phyloP scores from a whole-genome alignment of 2,329 filamentous ascomycete genomes.

The Fusarium lateritium region DNA sequence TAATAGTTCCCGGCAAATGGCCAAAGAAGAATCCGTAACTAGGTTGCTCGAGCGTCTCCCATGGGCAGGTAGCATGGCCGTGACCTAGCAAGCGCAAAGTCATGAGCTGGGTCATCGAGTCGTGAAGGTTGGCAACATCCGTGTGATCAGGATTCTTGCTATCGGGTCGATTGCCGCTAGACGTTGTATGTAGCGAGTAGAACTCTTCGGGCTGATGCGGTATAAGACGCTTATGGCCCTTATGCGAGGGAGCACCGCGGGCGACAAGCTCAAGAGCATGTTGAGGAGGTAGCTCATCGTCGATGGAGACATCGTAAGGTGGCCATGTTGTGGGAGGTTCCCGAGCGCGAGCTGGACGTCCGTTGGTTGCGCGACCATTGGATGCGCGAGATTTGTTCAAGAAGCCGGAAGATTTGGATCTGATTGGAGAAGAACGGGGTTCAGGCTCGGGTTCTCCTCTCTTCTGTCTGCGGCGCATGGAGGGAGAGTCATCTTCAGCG shows the following conservation, averaged over 20 bases:
- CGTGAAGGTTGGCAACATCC: constrained; percentile 66
- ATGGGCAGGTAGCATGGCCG: constrained; percentile 65
- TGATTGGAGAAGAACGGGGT: constrained; percentile 33
- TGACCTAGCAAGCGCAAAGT: constrained; percentile 65
- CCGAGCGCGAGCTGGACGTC: constrained; percentile 34
- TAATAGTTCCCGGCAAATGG: constrained; percentile 76
- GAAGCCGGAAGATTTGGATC: constrained; percentile 34
- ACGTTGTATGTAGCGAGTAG: constrained; percentile 69
- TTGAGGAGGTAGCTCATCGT: constrained; percentile 66
- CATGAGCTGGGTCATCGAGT: constrained; percentile 72
- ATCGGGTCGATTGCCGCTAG: constrained; percentile 59
- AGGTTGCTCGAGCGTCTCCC: constrained; percentile 82
- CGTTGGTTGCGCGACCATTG: constrained; percentile 34
- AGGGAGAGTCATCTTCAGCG: constrained; percentile 40
- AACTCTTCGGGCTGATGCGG: constrained; percentile 70
- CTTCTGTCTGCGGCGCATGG: constrained; percentile 59
- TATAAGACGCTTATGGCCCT: constrained; percentile 67
- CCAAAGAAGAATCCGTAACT: constrained; percentile 79
- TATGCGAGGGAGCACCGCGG: constrained; percentile 70
- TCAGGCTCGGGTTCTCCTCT: constrained; percentile 52
- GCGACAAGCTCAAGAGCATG: constrained; percentile 71
- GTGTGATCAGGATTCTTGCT: constrained; percentile 57
- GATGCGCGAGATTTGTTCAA: constrained; percentile 33
- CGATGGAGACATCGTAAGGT: constrained; percentile 63
- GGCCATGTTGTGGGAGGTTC: constrained; percentile 69